phyloP scores from a whole-genome alignment of 139 green algal species.

The Ulvella scutata region DNA sequence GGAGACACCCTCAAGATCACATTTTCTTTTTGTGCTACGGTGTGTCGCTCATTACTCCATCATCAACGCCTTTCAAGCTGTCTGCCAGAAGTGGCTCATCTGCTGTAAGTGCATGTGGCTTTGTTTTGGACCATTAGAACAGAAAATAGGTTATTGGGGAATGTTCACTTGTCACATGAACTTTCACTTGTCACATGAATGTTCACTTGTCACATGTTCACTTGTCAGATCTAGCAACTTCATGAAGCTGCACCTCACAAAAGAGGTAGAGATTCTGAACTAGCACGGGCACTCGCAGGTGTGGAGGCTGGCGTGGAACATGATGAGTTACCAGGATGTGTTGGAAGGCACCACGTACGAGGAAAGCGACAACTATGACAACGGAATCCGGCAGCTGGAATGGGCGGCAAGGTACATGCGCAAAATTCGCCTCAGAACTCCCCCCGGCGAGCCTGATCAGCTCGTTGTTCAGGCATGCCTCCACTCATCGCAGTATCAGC shows the following conservation, averaged over 20 bases:
- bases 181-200: no score
- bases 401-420: background rate
- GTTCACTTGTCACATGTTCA: no score
- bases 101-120: no score
- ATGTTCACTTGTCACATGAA: no score
- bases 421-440: background rate
- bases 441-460: background rate
- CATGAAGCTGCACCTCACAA: no score
- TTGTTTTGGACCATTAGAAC: no score
- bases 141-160: no score
- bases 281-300: no score
- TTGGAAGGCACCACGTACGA: background rate
- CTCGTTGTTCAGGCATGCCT: background rate
- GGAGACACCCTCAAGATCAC: slow-evolving; percentile 43
- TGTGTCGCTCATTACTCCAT: background rate
- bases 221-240: no score
- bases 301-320: background rate
- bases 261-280: no score
- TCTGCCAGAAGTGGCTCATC: no score
- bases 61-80: background rate
- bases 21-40: slow-evolving; percentile 12
- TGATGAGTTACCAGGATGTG: background rate
- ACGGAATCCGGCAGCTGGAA: background rate
- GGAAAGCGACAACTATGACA: background rate
- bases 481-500: no score